phyloP scores from a whole-genome alignment of 2,329 filamentous ascomycete genomes.

The Penicillium fuscoglaucum region DNA sequence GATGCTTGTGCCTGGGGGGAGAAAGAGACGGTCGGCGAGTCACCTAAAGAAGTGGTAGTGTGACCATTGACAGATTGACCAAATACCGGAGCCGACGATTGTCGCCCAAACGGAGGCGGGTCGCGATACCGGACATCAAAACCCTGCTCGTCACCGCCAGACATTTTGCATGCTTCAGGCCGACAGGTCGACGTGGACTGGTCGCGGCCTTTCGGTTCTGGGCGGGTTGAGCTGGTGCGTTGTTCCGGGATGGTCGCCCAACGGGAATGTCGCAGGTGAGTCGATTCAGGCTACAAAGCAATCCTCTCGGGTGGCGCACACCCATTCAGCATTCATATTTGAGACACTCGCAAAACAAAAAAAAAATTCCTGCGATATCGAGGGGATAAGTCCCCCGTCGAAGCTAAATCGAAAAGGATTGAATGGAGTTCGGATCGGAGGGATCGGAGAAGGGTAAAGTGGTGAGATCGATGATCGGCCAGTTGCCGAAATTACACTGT shows the following conservation, averaged over 20 bases:
- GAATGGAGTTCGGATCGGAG: constrained; percentile 9
- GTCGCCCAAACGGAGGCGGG: constrained; percentile 33
- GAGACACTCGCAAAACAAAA: constrained; percentile 19
- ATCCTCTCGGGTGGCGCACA: constrained; percentile 39
- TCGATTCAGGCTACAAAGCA: constrained; percentile 41
- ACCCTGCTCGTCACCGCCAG: constrained; percentile 45
- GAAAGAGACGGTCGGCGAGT: constrained; percentile 30
- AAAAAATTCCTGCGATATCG: constrained; percentile 1
- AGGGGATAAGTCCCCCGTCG: constrained; percentile 16
- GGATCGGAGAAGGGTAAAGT: constrained; percentile 7
- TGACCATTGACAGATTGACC: constrained; percentile 13
- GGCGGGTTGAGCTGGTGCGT: constrained; percentile 38
- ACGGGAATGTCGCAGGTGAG: constrained; percentile 37
- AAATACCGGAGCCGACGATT: constrained; percentile 31
- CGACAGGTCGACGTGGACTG: constrained; percentile 32
- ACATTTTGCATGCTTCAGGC: constrained; percentile 45
- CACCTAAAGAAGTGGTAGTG: constrained; percentile 26
- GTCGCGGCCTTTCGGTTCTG: constrained; percentile 31
- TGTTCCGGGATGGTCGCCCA: constrained; percentile 41
- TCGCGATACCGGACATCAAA: constrained; percentile 36
- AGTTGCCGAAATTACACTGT: constrained; percentile 9
- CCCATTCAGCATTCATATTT: constrained; percentile 41
- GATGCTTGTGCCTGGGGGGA: constrained; percentile 23
- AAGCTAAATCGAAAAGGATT: constrained; percentile 8
- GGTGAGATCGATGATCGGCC: constrained; percentile 8